Conservation (phyloP, 2,329 filamentous ascomycete species). For the Apiospora aurea region DNA sequence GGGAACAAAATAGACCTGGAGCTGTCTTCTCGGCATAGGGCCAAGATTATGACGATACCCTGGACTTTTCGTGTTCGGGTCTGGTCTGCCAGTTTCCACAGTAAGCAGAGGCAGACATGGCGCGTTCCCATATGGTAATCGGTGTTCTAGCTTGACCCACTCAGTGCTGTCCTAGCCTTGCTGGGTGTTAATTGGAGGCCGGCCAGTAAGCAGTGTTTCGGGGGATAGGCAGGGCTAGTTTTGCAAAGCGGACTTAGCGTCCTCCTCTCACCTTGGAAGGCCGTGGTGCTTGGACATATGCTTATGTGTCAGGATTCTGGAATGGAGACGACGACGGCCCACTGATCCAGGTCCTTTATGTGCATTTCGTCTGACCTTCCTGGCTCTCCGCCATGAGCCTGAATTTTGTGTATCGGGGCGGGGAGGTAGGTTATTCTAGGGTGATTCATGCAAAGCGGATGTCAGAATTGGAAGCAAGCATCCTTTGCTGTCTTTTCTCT, state of each 20-base stretch:
- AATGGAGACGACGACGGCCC: too few species aligned
- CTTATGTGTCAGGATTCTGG: not conserved
- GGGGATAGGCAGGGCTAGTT: not conserved
- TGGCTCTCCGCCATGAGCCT: not conserved
- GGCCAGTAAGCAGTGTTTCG: slow-evolving; percentile 9
- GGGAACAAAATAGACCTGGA: not conserved
- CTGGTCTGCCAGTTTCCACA: not conserved
- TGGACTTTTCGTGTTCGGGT: not conserved
- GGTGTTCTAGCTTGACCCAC: not conserved
- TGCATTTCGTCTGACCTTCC: not conserved
- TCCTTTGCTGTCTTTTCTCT: not conserved
- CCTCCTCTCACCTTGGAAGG: not conserved
- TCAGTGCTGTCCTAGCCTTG: not conserved
- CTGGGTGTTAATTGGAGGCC: not conserved
- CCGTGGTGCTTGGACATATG: not conserved
- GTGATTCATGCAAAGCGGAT: not conserved
- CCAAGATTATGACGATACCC: not conserved
- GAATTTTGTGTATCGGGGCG: not conserved
- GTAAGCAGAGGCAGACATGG: not conserved
- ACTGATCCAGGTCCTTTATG: not conserved
- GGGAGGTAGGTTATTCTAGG: not conserved
- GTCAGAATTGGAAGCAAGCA: not conserved
- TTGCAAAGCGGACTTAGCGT: not conserved
- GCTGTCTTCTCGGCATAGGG: not conserved
- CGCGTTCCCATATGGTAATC: not conserved